Conservation (phyloP, 805 yeast species). For the Cyberlindnera maritima region DNA sequence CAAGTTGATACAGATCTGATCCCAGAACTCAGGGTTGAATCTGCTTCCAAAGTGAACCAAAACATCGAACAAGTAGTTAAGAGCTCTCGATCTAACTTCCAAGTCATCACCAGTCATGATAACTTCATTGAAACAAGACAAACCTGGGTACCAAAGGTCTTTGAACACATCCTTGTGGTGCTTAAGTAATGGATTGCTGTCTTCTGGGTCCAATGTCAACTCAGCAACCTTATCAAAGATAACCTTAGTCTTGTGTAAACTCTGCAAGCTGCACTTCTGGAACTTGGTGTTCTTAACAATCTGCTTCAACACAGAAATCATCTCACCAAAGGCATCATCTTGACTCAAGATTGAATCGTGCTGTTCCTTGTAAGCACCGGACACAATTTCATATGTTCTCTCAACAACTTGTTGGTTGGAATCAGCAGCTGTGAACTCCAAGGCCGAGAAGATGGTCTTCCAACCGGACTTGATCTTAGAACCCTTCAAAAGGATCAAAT, state of each 20-base stretch:
- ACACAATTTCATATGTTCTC: constrained; percentile 62
- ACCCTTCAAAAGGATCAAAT: constrained; percentile 77
- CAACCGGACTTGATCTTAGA: constrained; percentile 86
- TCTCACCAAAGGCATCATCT: constrained; percentile 58
- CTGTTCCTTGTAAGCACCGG: constrained; percentile 58
- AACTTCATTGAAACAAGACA: constrained; percentile 80
- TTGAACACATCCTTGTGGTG: constrained; percentile 43
- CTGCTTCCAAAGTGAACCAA: constrained; percentile 75
- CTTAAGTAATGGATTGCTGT: constrained; percentile 21
- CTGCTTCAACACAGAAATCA: constrained; percentile 73
- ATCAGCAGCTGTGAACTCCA: constrained; percentile 69
- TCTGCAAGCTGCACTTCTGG: constrained; percentile 77
- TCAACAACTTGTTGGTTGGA: constrained; percentile 55
- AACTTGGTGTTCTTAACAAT: constrained; percentile 81
- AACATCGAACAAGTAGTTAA: constrained; percentile 78
- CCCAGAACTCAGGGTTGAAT: constrained; percentile 81
- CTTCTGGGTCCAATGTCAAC: constrained; percentile 31
- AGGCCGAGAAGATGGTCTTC: constrained; percentile 81
- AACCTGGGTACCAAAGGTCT: constrained; percentile 82
- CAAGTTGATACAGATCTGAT: constrained; percentile 67
- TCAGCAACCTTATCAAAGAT: constrained; percentile 60
- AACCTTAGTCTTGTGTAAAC: constrained; percentile 69
- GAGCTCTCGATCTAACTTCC: constrained; percentile 88
- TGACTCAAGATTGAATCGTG: constrained; percentile 63
- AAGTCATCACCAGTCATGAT: constrained; percentile 92